A percentile compares a stretch with the other conserved stretches of the same genome.
These are phyloP conservation scores for Linaria vulgaris DNA, from an alignment of 257 asterid species.

Conservation along the genomic window DNA sequence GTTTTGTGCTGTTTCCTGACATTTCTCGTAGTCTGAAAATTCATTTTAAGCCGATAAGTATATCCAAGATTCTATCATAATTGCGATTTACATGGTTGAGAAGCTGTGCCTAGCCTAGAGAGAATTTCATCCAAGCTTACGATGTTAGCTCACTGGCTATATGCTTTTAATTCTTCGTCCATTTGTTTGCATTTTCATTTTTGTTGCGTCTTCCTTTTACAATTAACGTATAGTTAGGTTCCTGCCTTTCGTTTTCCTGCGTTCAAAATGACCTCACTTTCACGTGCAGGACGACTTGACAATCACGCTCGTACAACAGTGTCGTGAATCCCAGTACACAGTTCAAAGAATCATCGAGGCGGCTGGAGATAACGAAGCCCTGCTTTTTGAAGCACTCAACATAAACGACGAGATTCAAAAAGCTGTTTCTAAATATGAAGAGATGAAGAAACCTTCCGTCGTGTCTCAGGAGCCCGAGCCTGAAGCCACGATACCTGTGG, in stretches of 20 bases:
- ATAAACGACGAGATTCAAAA: slow-evolving; percentile 90
- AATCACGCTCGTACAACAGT: slow-evolving; percentile 71
- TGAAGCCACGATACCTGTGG: slow-evolving; percentile 91
- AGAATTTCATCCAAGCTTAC: no score
- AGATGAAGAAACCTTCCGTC: slow-evolving; percentile 59
- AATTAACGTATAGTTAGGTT: no score
- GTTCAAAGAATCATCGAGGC: slow-evolving; percentile 83
- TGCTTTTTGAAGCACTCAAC: slow-evolving; percentile 90
- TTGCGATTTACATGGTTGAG: background rate
- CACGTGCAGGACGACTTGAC: slow-evolving; percentile 80
- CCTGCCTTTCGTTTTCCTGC: background rate
- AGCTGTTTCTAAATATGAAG: slow-evolving; percentile 76
- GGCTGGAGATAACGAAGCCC: slow-evolving; percentile 87
- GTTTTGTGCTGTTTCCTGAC: slow-evolving; percentile 2
- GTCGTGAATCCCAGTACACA: slow-evolving; percentile 73
- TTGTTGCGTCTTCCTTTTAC: no score
- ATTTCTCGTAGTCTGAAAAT: background rate
- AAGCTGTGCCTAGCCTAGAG: no score
- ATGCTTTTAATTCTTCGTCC: no score
- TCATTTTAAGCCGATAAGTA: slow-evolving; percentile 13
- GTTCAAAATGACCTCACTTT: slow-evolving; percentile 6
- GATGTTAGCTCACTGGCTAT: no score
- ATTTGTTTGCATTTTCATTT: background rate
- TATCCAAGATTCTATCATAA: background rate
- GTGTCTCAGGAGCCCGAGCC: slow-evolving; percentile 72